Percentiles rank a stretch among this genome's conserved stretches.
These are phyloP conservation scores for Aspergillus hancockii DNA, from an alignment of 495 filamentous ascomycete genomes.

Conservation along the genomic window DNA sequence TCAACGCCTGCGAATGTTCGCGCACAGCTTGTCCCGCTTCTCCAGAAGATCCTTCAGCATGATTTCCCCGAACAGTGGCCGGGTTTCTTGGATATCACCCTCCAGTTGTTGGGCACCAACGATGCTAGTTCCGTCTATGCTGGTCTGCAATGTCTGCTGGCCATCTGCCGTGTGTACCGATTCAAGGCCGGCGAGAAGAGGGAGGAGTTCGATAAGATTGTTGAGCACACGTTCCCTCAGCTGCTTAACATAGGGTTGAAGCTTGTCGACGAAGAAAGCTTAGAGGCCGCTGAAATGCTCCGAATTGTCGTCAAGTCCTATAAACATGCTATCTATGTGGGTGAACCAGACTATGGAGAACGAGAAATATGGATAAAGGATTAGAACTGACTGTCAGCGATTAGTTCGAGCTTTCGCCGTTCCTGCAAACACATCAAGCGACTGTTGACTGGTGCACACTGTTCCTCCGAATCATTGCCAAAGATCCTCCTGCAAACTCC, in stretches of 20 bases:
- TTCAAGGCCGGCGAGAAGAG: conserved; percentile 86
- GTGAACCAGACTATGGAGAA: conserved; percentile 33
- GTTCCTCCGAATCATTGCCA: conserved; percentile 86
- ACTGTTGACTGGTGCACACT: conserved; percentile 95
- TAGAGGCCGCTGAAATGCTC: conserved; percentile 96
- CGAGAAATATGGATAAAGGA: background rate
- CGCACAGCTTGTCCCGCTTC: conserved; percentile 85
- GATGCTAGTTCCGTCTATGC: conserved; percentile 86
- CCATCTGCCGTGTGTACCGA: conserved; percentile 88
- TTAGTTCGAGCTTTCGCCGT: conserved; percentile 82
- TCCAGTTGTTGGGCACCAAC: conserved; percentile 80
- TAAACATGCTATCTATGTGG: conserved; percentile 95
- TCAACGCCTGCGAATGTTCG: conserved; percentile 77
- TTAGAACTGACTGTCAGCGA: conserved; percentile 21
- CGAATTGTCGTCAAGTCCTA: conserved; percentile 92
- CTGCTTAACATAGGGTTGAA: conserved; percentile 82
- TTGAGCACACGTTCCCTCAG: conserved; percentile 88
- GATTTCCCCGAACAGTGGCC: conserved; percentile 97
- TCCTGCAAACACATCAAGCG: conserved; percentile 72
- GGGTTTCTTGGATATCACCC: conserved; percentile 83
- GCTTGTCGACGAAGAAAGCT: conserved; percentile 83
- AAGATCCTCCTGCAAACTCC: conserved; percentile 74
- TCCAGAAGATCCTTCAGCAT: conserved; percentile 92
- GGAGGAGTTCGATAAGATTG: conserved; percentile 89
- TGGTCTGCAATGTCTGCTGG: conserved; percentile 89